Percentiles rank a stretch among this genome's conserved stretches.
These are phyloP conservation scores for Tubosaeta brunneosetosa DNA, from an alignment of 768 basidiomycete genomes.

Conservation along the genomic window DNA sequence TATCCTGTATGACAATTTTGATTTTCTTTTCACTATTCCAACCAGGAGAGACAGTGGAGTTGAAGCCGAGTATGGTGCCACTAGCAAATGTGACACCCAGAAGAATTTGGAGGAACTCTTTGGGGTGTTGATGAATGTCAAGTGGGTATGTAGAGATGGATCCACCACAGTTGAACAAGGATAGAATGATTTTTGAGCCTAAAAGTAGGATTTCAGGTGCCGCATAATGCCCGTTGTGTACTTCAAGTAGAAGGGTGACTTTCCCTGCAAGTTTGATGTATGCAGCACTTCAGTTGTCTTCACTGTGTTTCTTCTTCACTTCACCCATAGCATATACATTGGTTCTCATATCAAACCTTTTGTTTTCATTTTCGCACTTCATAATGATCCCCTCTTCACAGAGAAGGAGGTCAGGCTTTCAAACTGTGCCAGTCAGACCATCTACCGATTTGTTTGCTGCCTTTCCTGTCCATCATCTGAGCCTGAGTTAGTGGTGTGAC, in stretches of 20 bases:
- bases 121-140: constrained; percentile 2
- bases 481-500: background rate
- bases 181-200: background rate
- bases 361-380: background rate
- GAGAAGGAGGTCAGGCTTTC: background rate
- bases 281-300: background rate
- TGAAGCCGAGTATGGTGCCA: too few species aligned
- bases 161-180: constrained; percentile 1
- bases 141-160: constrained; percentile 1
- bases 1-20: too few species aligned
- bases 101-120: background rate
- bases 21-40: too few species aligned
- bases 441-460: background rate
- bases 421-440: background rate
- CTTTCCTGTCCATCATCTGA: background rate
- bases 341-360: background rate
- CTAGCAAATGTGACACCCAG: background rate
- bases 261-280: constrained; percentile 3
- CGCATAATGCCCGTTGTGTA: constrained; percentile 1
- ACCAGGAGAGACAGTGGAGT: too few species aligned
- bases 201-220: background rate
- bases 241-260: background rate
- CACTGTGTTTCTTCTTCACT: background rate
- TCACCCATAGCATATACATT: background rate
- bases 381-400: background rate